Evolutionary conservation across 768 basidiomycete genomes (phyloP), one percentile per base, ranked within the genome.

Genomic region (Pulveroboletus sp.): DNA sequence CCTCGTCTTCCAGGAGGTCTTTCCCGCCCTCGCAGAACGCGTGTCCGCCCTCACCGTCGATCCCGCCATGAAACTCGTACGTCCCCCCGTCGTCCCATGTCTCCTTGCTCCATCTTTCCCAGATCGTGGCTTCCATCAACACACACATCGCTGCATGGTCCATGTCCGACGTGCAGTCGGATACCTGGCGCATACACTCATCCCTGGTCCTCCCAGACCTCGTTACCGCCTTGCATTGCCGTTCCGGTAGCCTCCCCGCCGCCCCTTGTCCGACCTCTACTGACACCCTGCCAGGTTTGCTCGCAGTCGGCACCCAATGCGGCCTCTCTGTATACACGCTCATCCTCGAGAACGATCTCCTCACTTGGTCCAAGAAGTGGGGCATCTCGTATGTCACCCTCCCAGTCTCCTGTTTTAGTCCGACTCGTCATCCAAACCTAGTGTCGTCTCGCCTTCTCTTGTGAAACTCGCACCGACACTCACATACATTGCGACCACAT

Each of bases 281-380:
- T 73, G 58, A 76, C 49, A 4, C 20, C 36, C 36, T 27, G 34
- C n/a, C 60, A 91, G 89, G 89, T 47, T 71, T 89, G 27, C 79
- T 93, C 53, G 85, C 83, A 19, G 78, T 91, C 30, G 88, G 86
- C 13, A 83, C 74, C 37, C 63, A 73, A 29, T 68, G 66, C 36
- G 76, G 77, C 32, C 70, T 93, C 13, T 83, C 86, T 1, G 80
- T 91, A 0, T 88, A 89, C 58, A 87, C 87, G 3, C 70, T 91
- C 24, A 81, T 85, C 47, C 74, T 89, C 26, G 87, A 91, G 56
- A 85, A 89, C 59, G 87, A 90, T 64, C 77, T 92, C 16, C 86
- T 83, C 14, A 87, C 83, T 0, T 93, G 90, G 90, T 83, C 82
- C 13, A 74, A 74, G 63, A 90, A 90, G 70, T 93, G 90, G 90